Percentiles rank a stretch among this genome's conserved stretches.
phyloP scores from a whole-genome alignment of 2,329 filamentous ascomycete genomes.

The Alternaria hordeiaustralica region DNA sequence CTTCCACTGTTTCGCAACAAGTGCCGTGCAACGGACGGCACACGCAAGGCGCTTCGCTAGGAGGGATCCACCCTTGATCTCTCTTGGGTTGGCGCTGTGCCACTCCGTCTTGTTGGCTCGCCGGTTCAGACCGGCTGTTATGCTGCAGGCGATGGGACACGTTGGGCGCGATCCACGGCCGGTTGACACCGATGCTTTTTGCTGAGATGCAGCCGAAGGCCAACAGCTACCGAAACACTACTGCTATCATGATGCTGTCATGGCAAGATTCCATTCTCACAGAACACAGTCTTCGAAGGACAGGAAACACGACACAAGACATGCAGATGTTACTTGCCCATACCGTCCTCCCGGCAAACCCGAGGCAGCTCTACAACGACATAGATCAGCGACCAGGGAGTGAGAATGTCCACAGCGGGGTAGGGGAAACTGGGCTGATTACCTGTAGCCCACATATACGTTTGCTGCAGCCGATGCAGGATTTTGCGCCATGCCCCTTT shows the following conservation, averaged over 20 bases:
- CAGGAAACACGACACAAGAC: background rate
- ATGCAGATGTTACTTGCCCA: background rate
- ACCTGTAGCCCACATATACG: slow-evolving; percentile 25
- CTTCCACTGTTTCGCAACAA: slow-evolving; percentile 9
- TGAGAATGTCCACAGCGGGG: slow-evolving; percentile 33
- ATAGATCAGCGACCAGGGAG: slow-evolving; percentile 17
- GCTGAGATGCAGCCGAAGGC: slow-evolving; percentile 24
- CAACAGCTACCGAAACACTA: slow-evolving; percentile 16
- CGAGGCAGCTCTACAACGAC: slow-evolving; percentile 6
- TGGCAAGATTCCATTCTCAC: background rate
- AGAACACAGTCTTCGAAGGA: background rate
- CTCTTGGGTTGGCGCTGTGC: slow-evolving; percentile 23
- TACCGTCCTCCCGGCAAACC: background rate
- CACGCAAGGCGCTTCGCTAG: slow-evolving; percentile 23
- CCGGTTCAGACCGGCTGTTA: slow-evolving; percentile 22
- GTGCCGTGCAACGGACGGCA: slow-evolving; percentile 10
- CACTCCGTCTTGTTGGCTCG: slow-evolving; percentile 21
- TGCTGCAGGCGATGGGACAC: slow-evolving; percentile 25
- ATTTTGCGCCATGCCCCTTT: slow-evolving; percentile 30
- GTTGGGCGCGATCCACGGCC: slow-evolving; percentile 22
- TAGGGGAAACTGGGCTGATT: slow-evolving; percentile 26
- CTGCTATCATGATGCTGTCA: background rate
- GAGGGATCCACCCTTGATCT: slow-evolving; percentile 23
- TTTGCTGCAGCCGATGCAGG: slow-evolving; percentile 36
- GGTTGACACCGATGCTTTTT: slow-evolving; percentile 16